phyloP scores from a whole-genome alignment of 176 grass and related monocot species.

The Oryza meyeriana region DNA sequence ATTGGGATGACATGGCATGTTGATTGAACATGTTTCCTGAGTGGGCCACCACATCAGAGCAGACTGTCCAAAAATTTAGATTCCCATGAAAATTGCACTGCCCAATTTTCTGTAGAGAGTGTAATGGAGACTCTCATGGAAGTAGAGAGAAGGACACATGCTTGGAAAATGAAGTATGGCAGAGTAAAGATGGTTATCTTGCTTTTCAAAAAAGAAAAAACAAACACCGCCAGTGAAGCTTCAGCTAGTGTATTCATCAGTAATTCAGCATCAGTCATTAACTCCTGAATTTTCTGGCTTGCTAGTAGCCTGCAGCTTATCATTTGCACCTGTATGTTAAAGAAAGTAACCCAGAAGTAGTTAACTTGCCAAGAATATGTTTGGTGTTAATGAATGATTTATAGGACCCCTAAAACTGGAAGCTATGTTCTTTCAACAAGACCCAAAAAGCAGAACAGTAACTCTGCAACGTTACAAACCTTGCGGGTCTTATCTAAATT shows the following conservation, averaged over 20 bases:
- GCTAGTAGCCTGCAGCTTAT: not conserved
- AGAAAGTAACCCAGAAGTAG: not conserved
- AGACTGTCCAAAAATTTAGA: not conserved
- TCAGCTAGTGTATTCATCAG: not conserved
- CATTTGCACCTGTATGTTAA: not conserved
- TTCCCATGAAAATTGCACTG: not conserved
- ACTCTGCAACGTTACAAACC: not conserved
- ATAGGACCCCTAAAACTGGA: not conserved
- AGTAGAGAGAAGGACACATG: not conserved
- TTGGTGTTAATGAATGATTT: not conserved
- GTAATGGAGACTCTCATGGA: not conserved
- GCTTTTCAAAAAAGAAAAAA: not conserved
- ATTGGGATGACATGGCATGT: not conserved
- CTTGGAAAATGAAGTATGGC: no score
- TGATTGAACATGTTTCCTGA: not conserved
- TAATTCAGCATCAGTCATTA: not conserved
- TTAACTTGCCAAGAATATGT: not conserved
- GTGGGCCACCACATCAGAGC: not conserved
- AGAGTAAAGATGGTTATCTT: not conserved
- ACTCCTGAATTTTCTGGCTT: not conserved
- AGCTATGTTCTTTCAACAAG: not conserved
- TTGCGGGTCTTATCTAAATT: not conserved
- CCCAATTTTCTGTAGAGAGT: not conserved
- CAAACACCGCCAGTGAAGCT: not conserved
- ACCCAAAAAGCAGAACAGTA: not conserved